phyloP scores from a whole-genome alignment of 2,329 filamentous ascomycete species.

The Aphanoascus verrucosus region DNA sequence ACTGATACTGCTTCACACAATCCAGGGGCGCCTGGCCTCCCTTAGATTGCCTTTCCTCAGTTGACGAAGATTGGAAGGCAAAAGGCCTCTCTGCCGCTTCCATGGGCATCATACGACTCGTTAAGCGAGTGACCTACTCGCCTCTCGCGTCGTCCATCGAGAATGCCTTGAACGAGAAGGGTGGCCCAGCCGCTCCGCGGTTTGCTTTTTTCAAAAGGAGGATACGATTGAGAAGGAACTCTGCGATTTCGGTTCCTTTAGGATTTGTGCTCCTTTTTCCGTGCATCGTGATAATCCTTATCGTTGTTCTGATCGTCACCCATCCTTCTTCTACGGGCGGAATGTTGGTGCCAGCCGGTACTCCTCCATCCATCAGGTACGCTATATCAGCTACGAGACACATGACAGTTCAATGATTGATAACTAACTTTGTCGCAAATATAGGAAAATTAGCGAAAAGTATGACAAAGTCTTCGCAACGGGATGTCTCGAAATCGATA shows the following conservation, averaged over 20 bases:
- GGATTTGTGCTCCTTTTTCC: slow-evolving; percentile 90
- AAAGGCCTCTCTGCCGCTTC: slow-evolving; percentile 20
- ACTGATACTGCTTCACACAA: not conserved
- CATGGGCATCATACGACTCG: slow-evolving; percentile 45
- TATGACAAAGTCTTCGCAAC: slow-evolving; percentile 93
- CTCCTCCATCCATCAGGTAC: slow-evolving; percentile 81
- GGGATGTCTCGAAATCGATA: slow-evolving; percentile 69
- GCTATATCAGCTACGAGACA: slow-evolving; percentile 21
- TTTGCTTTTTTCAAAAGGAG: slow-evolving; percentile 77
- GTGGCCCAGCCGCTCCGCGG: slow-evolving; percentile 33
- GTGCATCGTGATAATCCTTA: slow-evolving; percentile 78
- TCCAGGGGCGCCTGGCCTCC: slow-evolving; percentile 3
- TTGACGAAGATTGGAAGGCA: not conserved
- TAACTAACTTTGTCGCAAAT: not conserved
- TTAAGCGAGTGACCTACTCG: slow-evolving; percentile 41
- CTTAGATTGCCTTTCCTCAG: not conserved
- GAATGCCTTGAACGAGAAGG: slow-evolving; percentile 37
- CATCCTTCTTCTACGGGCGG: slow-evolving; percentile 74
- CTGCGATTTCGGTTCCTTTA: slow-evolving; percentile 80
- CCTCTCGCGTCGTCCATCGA: slow-evolving; percentile 37
- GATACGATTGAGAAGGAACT: slow-evolving; percentile 81
- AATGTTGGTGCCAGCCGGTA: slow-evolving; percentile 77
- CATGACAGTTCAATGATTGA: slow-evolving; percentile 3
- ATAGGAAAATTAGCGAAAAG: slow-evolving; percentile 89
- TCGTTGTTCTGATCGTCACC: slow-evolving; percentile 77